Conservation (phyloP, 345 rosid genomes). For the Psidium guajava region DNA sequence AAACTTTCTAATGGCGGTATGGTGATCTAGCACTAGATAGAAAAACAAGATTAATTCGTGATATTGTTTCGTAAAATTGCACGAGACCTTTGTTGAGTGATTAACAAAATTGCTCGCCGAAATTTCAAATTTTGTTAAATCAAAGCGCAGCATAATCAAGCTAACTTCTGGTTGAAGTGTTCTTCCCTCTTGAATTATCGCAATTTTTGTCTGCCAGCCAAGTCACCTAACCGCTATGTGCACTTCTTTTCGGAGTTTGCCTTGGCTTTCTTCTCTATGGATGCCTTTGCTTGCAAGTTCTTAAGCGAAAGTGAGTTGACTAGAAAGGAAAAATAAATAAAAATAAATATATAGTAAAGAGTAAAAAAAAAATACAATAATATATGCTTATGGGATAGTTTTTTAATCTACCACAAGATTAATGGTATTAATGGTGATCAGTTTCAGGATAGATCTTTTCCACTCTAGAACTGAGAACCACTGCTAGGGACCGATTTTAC, state of each 20-base stretch:
- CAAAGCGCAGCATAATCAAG: background rate
- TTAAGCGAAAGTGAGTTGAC: background rate
- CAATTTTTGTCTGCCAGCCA: background rate
- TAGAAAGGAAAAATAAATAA: background rate
- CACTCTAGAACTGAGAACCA: too few species aligned
- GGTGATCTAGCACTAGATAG: background rate
- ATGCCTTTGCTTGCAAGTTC: background rate
- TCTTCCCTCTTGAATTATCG: background rate
- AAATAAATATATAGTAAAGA: background rate
- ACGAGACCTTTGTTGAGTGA: background rate
- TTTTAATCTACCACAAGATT: too few species aligned
- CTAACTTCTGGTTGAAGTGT: background rate
- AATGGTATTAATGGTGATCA: too few species aligned
- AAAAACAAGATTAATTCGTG: too few species aligned
- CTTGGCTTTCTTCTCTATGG: background rate
- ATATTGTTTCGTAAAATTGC: too few species aligned
- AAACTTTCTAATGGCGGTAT: background rate
- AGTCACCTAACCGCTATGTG: too few species aligned
- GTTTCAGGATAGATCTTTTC: too few species aligned
- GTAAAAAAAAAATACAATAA: too few species aligned
- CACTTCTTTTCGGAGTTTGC: background rate
- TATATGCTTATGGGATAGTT: too few species aligned
- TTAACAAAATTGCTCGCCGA: background rate
- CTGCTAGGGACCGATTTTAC: too few species aligned
- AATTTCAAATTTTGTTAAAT: background rate